These are phyloP conservation scores for Cladobotryum mycophilum DNA, from an alignment of 2,329 filamentous ascomycete genomes.

Conservation along the genomic window DNA sequence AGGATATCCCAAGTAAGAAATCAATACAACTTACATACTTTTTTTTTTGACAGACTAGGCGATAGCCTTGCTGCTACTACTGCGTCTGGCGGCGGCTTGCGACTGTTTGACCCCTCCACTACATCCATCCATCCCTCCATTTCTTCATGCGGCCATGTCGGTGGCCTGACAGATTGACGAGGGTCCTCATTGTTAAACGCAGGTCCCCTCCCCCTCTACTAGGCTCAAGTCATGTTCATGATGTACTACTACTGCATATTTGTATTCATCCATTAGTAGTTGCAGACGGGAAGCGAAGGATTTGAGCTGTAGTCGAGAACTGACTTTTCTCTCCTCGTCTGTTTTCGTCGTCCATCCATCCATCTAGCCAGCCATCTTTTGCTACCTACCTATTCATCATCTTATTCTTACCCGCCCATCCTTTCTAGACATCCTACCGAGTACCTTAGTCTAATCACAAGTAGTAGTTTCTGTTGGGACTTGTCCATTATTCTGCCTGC, in stretches of 20 bases:
- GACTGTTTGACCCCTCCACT: not conserved
- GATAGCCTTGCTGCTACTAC: slow-evolving; percentile 4
- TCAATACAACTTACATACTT: not conserved
- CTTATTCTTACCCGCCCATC: not conserved
- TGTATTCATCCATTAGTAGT: too few relatives aligned
- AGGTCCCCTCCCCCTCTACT: not conserved
- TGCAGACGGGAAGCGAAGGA: too few relatives aligned
- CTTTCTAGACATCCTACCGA: too few relatives aligned
- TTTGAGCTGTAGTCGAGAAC: too few relatives aligned
- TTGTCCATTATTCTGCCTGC: too few relatives aligned
- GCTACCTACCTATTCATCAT: not conserved
- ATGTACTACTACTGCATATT: too few relatives aligned
- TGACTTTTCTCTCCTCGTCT: not conserved
- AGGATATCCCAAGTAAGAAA: slow-evolving; percentile 3
- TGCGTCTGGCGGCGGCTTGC: slow-evolving; percentile 7
- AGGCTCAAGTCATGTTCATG: too few relatives aligned
- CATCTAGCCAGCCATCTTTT: too few relatives aligned
- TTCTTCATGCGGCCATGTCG: not conserved
- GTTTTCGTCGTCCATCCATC: too few relatives aligned
- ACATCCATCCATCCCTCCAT: too few relatives aligned
- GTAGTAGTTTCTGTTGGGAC: too few relatives aligned
- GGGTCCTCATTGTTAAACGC: not conserved
- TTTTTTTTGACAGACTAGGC: slow-evolving; percentile 5
- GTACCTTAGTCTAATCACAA: too few relatives aligned
- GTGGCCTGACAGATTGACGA: not conserved